Evolutionary conservation across 768 basidiomycete species (phyloP).

Genomic region (Rhizopogon vulgaris): DNA sequence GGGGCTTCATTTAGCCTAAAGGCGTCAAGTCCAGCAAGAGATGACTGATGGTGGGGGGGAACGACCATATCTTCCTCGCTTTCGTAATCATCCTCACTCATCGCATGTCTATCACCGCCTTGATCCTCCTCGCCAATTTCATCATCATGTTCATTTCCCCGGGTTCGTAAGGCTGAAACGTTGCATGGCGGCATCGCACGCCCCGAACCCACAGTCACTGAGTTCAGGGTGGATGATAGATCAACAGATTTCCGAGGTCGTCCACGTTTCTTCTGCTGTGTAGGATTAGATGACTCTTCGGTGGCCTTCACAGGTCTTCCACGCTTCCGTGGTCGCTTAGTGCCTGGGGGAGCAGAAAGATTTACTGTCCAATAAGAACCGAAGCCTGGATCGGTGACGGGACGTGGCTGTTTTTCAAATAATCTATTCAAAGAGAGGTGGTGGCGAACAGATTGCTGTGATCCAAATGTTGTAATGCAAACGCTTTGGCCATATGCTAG

Average conservation of each 20-base stretch:
- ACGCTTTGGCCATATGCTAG: background rate
- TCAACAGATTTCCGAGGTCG: conserved; percentile 29
- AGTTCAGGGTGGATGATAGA: conserved; percentile 13
- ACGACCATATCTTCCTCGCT: conserved; percentile 61
- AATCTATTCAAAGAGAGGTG: conserved; percentile 78
- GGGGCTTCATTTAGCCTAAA: conserved; percentile 25
- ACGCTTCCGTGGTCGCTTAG: conserved; percentile 79
- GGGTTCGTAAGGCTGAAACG: conserved; percentile 21
- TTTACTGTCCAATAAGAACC: conserved; percentile 92
- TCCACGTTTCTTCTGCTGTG: conserved; percentile 34
- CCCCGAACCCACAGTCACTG: conserved; percentile 11
- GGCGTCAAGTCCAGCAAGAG: conserved; percentile 32
- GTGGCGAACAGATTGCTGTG: conserved; percentile 82
- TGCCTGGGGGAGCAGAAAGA: conserved; percentile 76
- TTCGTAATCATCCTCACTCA: conserved; percentile 52
- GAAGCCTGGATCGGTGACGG: conserved; percentile 80
- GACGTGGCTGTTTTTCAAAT: conserved; percentile 77
- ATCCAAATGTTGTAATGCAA: conserved; percentile 7
- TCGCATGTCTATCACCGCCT: conserved; percentile 31
- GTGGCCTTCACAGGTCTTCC: conserved; percentile 52
- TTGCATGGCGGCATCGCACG: conserved; percentile 16
- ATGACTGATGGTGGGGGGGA: conserved; percentile 38
- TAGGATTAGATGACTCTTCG: conserved; percentile 10
- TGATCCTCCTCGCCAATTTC: conserved; percentile 36
- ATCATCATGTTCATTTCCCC: conserved; percentile 23